Conservation (phyloP, 164 flowering plant genomes). For the Magnolia sinica region DNA sequence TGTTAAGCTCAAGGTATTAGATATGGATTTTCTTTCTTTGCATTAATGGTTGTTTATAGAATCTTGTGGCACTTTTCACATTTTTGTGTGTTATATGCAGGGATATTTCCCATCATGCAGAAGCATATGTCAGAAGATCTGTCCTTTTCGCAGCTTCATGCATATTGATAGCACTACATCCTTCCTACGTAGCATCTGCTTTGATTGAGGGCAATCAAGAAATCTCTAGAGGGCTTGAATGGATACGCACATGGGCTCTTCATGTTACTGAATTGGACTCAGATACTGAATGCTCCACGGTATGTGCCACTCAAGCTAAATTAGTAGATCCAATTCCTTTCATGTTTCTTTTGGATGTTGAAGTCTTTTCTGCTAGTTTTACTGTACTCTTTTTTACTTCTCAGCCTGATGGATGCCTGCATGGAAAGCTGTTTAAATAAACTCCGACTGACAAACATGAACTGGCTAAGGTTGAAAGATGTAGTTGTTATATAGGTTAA, state of each 20-base stretch:
- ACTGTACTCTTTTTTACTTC: neutral
- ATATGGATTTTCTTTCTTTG: neutral
- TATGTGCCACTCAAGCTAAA: slow-evolving; percentile 28
- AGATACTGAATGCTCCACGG: slow-evolving; percentile 80
- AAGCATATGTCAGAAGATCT: slow-evolving; percentile 87
- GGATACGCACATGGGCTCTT: slow-evolving; percentile 90
- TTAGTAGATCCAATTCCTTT: neutral
- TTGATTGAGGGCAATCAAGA: slow-evolving; percentile 71
- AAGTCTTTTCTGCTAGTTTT: neutral
- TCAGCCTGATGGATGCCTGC: neutral
- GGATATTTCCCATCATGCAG: slow-evolving; percentile 67
- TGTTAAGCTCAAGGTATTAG: slow-evolving; percentile 77
- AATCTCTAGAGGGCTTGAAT: slow-evolving; percentile 75
- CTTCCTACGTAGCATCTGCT: slow-evolving; percentile 75
- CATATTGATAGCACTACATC: slow-evolving; percentile 74
- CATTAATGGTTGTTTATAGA: neutral
- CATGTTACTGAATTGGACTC: slow-evolving; percentile 73
- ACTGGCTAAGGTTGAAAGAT: too few relatives aligned
- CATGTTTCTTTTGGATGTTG: neutral
- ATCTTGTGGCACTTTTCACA: neutral
- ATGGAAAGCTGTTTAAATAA: neutral
- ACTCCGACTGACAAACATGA: neutral
- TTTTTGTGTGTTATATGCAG: slow-evolving; percentile 32
- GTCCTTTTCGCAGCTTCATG: slow-evolving; percentile 86
- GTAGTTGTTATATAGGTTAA: too few relatives aligned